Evolutionary conservation across 768 basidiomycete species (phyloP).

Genomic region (Mycena sanguinolenta): DNA sequence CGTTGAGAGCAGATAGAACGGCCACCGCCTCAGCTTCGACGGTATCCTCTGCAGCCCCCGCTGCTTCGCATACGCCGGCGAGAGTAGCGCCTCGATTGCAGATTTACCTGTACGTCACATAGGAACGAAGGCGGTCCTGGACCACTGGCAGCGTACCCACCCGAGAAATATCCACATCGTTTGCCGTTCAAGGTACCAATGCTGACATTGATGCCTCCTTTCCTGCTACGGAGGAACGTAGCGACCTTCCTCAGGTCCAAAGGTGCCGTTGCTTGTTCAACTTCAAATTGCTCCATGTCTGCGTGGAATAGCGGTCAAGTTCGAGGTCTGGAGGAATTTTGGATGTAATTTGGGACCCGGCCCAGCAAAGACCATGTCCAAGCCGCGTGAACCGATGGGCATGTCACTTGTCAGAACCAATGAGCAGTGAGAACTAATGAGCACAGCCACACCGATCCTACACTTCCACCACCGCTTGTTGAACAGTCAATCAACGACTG

Average conservation of each 20-base stretch:
- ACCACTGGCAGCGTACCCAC: conserved; percentile 58
- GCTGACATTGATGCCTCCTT: conserved; percentile 88
- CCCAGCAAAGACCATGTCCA: too few species aligned
- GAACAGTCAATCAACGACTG: too few species aligned
- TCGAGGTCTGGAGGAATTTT: too few species aligned
- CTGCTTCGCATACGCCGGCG: conserved; percentile 91
- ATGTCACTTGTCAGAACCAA: too few species aligned
- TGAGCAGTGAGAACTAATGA: too few species aligned
- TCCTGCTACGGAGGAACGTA: conserved; percentile 88
- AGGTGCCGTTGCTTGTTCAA: conserved; percentile 85
- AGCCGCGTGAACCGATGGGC: too few species aligned
- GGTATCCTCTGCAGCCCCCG: conserved; percentile 83
- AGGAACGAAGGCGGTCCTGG: background rate
- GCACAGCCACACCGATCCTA: too few species aligned
- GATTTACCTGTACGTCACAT: conserved; percentile 77
- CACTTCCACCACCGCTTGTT: too few species aligned
- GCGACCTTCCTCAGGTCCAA: conserved; percentile 86
- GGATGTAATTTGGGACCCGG: too few species aligned
- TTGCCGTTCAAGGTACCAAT: conserved; percentile 95
- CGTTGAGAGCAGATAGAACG: conserved; percentile 78
- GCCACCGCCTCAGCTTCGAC: conserved; percentile 81
- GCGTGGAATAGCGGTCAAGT: too few species aligned
- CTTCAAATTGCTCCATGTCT: conserved; percentile 79
- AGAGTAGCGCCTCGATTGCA: conserved; percentile 91
- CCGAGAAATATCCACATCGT: conserved; percentile 98